These are phyloP conservation scores for Coix lacrymajobi DNA, from an alignment of 176 grass and related monocot genomes.

Conservation along the genomic window DNA sequence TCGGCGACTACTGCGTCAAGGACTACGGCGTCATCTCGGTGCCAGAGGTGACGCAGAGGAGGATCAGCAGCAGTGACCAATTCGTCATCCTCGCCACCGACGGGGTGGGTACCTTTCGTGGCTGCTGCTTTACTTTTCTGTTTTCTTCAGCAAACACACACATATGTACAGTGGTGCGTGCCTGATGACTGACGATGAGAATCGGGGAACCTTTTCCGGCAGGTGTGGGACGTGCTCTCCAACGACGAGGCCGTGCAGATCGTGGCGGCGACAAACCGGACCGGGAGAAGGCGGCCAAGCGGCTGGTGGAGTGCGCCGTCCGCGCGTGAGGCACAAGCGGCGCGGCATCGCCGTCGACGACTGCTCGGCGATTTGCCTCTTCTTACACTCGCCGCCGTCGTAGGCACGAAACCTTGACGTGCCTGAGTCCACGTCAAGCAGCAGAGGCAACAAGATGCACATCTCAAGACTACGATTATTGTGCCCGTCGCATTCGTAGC, in stretches of 20 bases:
- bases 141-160: neutral
- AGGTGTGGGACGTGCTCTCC: conserved; percentile 96
- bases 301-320: conserved; percentile 68
- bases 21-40: conserved; percentile 72
- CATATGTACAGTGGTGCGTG: neutral
- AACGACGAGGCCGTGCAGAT: conserved; percentile 91
- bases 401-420: neutral
- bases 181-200: neutral
- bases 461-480: neutral
- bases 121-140: neutral
- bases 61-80: conserved; percentile 42
- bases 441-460: neutral
- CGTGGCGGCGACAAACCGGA: conserved; percentile 53
- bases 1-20: conserved; percentile 86
- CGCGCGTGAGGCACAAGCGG: conserved; percentile 56
- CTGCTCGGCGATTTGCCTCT: conserved; percentile 94
- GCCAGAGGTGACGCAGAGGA: conserved; percentile 76
- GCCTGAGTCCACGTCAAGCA: neutral
- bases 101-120: conserved; percentile 51
- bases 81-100: conserved; percentile 94
- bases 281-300: conserved; percentile 60
- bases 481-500: neutral
- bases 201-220: neutral
- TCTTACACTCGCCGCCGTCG: conserved; percentile 48
- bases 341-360: conserved; percentile 76